Percentiles rank a stretch among this genome's conserved stretches.
Evolutionary conservation across 768 basidiomycete genomes (phyloP).

Genomic region (Lentinula guzmanii): DNA sequence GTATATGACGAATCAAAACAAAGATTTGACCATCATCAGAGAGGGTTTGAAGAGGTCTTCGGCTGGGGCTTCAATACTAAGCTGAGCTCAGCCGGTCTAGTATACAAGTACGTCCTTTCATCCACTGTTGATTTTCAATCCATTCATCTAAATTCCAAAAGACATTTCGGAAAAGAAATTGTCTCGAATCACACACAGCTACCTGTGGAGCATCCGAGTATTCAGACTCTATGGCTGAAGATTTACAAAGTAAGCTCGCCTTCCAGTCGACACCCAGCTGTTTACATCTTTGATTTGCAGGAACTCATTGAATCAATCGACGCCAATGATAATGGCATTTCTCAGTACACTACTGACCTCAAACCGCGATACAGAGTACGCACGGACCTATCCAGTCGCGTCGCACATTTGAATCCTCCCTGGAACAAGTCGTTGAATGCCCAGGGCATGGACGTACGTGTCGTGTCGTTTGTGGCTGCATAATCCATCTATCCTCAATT

Average conservation of each 20-base stretch:
- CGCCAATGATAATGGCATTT: conserved; percentile 92
- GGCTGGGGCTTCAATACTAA: conserved; percentile 86
- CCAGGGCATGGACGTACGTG: conserved; percentile 66
- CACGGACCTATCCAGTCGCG: conserved; percentile 83
- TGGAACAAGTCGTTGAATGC: conserved; percentile 84
- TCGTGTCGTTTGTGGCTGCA: not conserved
- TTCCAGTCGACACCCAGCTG: not conserved
- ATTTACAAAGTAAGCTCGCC: conserved; percentile 61
- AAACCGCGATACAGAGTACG: conserved; percentile 66
- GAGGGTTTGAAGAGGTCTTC: conserved; percentile 87
- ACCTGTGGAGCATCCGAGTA: conserved; percentile 50
- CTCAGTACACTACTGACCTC: conserved; percentile 65
- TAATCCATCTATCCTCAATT: conserved; percentile 1
- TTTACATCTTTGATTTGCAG: conserved; percentile 24
- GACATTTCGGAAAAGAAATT: conserved; percentile 87
- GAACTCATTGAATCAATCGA: conserved; percentile 95
- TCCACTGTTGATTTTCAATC: not conserved
- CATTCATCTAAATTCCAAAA: conserved; percentile 19
- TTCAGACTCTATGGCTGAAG: conserved; percentile 79
- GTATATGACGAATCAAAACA: conserved; percentile 76
- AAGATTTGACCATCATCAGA: conserved; percentile 94
- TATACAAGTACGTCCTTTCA: conserved; percentile 75
- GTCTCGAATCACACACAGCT: conserved; percentile 57
- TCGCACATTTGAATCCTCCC: conserved; percentile 78
- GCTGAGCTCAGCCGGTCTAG: conserved; percentile 84